Evolutionary conservation across 225 moss, liverwort and hornwort genomes (phyloP), one percentile per base, ranked within the genome.

Genomic region (Lunularia cruciata): DNA sequence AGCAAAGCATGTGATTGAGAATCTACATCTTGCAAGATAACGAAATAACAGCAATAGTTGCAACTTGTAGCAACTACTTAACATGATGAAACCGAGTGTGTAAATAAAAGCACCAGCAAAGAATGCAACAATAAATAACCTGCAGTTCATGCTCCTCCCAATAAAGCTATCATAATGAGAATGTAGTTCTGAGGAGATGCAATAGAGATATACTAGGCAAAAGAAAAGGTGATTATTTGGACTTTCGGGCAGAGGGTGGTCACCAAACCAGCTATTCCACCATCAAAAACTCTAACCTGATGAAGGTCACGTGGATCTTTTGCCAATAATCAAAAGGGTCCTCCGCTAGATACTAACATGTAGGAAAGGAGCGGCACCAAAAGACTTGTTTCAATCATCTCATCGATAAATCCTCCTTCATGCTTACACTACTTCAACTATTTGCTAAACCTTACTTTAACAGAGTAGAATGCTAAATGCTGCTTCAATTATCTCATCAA

Each of bases 281-380:
- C 93, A 68, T 93, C 91, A 65, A 93, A 81, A 40, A 91, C 56
- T 68, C 93, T 79, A 52, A 98, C 72, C 76, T 93, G 87, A 35
- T 89, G 89, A 10, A 98, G 83, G 72, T 89, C 56, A 35, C 71
- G 65, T 47, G 82, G 71, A 77, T 98, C 83, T 76, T 89, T 91
- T 8, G 90, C 78, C 40, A 98, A 69, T 93, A 93, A 98, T 83
- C 87, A 81, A 51, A 98, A 73, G 56, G 82, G 82, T 39, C 98
- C 98, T 38, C 83, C 73, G 0, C 84, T 89, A 16, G 93, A 93
- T 13, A 89, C 81, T 57, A 90, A 93, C 31, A 98, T 83, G 76
- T 91, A 85, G 83, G 93, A 98, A 47, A 98, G 89, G 60, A 98
- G 83, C 6, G 98, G 98, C 38, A 98, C 85, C 57, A 98, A 98